These are phyloP conservation scores for Cyclanthera cordifolia DNA, from an alignment of 306 rosid genomes.

Conservation along the genomic window DNA sequence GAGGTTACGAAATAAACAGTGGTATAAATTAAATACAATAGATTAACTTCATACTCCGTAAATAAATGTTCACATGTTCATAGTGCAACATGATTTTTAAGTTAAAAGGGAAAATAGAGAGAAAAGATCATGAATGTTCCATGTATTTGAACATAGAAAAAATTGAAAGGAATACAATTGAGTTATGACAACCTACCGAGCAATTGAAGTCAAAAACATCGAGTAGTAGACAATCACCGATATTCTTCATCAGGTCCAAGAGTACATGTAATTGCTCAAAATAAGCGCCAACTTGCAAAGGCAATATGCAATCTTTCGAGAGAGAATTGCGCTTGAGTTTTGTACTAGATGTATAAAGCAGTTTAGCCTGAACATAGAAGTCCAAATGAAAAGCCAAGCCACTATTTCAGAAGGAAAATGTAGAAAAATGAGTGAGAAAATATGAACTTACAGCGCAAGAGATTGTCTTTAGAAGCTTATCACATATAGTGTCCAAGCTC, in stretches of 20 bases:
- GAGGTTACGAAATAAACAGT: neutral
- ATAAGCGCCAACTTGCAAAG: slow-evolving; percentile 26
- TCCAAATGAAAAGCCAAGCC: slow-evolving; percentile 12
- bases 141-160: neutral
- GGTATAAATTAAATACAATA: neutral
- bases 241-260: slow-evolving; percentile 33
- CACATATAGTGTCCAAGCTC: slow-evolving; percentile 38
- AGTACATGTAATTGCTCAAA: slow-evolving; percentile 37
- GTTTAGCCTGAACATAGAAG: slow-evolving; percentile 43
- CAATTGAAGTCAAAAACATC: slow-evolving; percentile 54
- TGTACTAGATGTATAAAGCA: slow-evolving; percentile 27
- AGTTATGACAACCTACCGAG: neutral
- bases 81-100: neutral
- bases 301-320: slow-evolving; percentile 9
- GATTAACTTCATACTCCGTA: neutral
- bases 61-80: neutral
- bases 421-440: neutral
- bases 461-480: slow-evolving; percentile 36
- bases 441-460: slow-evolving; percentile 45
- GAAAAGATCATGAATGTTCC: neutral
- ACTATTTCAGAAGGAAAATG: neutral
- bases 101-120: neutral
- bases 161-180: neutral
- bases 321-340: slow-evolving; percentile 2
- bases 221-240: slow-evolving; percentile 48